phyloP scores from a whole-genome alignment of 140 eudicot species.

The Stevia rebaudiana region DNA sequence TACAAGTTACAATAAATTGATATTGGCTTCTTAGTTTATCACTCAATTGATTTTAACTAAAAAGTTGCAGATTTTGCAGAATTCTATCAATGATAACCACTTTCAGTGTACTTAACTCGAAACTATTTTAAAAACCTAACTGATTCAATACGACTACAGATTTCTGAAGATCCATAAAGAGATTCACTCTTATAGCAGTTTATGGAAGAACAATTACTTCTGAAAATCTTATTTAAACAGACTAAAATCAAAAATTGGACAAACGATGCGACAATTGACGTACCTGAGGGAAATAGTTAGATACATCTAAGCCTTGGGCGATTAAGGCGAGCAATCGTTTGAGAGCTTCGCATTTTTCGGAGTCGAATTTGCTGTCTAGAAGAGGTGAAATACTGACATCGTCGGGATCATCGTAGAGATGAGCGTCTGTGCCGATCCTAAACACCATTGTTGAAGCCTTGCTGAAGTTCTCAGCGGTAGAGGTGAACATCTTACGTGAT shows the following conservation, averaged over 20 bases:
- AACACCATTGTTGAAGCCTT: conserved; percentile 88
- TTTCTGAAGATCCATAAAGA: neutral
- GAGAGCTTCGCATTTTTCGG: conserved; percentile 95
- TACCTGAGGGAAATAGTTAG: conserved; percentile 96
- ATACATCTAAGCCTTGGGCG: conserved; percentile 96
- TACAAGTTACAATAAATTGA: conserved; percentile 1
- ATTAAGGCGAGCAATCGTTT: conserved; percentile 92
- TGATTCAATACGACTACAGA: conserved; percentile 1
- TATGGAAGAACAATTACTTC: neutral
- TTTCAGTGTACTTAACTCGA: conserved; percentile 5
- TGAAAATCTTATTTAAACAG: neutral
- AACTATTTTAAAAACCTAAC: conserved; percentile 10
- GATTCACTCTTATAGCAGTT: conserved; percentile 2
- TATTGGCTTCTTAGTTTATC: neutral
- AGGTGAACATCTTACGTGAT: conserved; percentile 53
- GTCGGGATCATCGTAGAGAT: conserved; percentile 94
- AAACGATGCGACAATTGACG: neutral
- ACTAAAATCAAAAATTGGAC: neutral
- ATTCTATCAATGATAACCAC: conserved; percentile 1
- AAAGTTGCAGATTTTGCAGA: neutral
- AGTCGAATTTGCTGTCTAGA: conserved; percentile 87
- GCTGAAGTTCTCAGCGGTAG: conserved; percentile 80
- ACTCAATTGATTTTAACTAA: neutral
- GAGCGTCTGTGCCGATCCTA: conserved; percentile 97
- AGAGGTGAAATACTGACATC: conserved; percentile 85